phyloP scores from a whole-genome alignment of 2,329 filamentous ascomycete species.

The Ophiostoma pallidulum region DNA sequence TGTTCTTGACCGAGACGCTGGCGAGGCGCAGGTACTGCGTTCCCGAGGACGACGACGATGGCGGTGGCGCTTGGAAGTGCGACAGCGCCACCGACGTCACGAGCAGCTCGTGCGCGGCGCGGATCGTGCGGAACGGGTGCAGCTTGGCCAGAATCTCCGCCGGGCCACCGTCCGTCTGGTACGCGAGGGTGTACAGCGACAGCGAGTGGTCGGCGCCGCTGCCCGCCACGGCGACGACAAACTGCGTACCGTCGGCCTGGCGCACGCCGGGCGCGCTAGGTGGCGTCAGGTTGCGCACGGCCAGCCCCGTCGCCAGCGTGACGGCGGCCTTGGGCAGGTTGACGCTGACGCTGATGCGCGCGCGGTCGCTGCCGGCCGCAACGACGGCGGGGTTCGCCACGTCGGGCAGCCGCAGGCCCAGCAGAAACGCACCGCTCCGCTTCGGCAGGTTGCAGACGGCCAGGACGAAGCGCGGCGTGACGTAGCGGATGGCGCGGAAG shows the following conservation, averaged over 20 bases:
- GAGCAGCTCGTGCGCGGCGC: slow-evolving; percentile 44
- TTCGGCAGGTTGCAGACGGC: slow-evolving; percentile 51
- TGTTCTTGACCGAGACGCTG: slow-evolving; percentile 72
- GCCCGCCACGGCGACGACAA: slow-evolving; percentile 69
- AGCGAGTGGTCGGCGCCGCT: slow-evolving; percentile 67
- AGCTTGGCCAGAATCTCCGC: slow-evolving; percentile 44
- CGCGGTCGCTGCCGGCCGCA: slow-evolving; percentile 26
- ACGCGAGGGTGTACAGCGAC: slow-evolving; percentile 67
- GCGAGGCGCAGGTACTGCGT: slow-evolving; percentile 65
- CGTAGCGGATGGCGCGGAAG: slow-evolving; percentile 50
- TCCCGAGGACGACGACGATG: slow-evolving; percentile 19
- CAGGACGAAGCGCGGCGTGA: slow-evolving; percentile 48
- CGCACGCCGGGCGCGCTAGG: slow-evolving; percentile 33
- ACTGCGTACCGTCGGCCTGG: slow-evolving; percentile 59
- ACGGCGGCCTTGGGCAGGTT: slow-evolving; percentile 55
- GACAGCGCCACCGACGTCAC: slow-evolving; percentile 54
- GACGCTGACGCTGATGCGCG: slow-evolving; percentile 41
- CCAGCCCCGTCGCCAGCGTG: slow-evolving; percentile 67
- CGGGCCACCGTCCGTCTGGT: slow-evolving; percentile 39
- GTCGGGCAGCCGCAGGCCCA: slow-evolving; percentile 41
- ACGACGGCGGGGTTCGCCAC: slow-evolving; percentile 15
- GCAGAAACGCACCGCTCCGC: slow-evolving; percentile 46
- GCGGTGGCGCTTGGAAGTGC: slow-evolving; percentile 39
- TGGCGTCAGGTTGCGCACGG: slow-evolving; percentile 59
- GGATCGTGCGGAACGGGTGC: slow-evolving; percentile 41